Evolutionary conservation across 2,329 filamentous ascomycete genomes (phyloP), one percentile per base, ranked within the genome.

Genomic region (Alternaria consortialis): DNA sequence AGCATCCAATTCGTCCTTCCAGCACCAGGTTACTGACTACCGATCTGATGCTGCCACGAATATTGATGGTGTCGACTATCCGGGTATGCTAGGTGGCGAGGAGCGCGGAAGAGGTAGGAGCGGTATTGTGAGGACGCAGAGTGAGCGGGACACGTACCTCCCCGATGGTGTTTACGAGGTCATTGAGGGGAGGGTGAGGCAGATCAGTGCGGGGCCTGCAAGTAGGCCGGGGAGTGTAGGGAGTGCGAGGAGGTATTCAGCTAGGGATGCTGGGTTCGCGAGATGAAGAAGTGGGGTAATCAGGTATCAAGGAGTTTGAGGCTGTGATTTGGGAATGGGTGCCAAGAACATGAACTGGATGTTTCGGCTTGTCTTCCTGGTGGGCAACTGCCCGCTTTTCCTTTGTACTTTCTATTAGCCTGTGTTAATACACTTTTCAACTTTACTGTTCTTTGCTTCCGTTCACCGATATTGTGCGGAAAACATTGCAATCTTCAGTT

Each of bases 161-260:
- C 56, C 57, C 1, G 60, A 63, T 46, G 60, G 60, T 1, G 34
- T 63, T 2, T 63, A 63, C 17, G 47, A 63, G 27, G 53, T 63
- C 31, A 42, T 56, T 12, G 52, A 63, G 32, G 60, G 60, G 2
- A 37, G 60, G 31, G 47, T 60, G 12, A 42, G 53, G 47, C 50
- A 54, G n/a, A 12, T 60, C 20, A 58, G 58, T 53, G 32, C 23
- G 23, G 53, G 53, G 9, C 25, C 23, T 2, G 46, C 5, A 1
- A 39, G 31, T 2, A 39, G 37, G 25, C 44, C 31, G 5, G 40
- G 20, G 12, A 53, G 32, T 29, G 23, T 20, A 13, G 53, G 31
- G 8, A 55, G 31, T 47, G 39, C 13, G 13, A 44, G 57, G n/a
- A 31, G 37, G 17, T 43, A 32, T 13, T 40, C 32, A 15, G 53